Conservation (phyloP, 805 yeast genomes). For the Kodamaea hsintzibuensis region DNA sequence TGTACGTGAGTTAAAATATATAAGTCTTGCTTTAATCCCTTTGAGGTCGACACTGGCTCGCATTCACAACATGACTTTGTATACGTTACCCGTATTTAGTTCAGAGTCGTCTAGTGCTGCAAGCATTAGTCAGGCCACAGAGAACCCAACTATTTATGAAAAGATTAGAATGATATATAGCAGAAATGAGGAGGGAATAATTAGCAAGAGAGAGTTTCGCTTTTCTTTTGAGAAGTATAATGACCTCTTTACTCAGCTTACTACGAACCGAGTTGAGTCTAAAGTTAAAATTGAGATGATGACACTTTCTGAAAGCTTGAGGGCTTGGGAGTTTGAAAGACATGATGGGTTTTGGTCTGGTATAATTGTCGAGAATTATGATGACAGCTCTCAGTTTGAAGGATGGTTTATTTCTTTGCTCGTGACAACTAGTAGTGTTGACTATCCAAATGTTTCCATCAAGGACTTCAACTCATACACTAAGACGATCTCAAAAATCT, state of each 20-base stretch:
- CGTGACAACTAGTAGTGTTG: constrained; percentile 20
- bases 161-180: constrained; percentile 28
- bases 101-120: constrained; percentile 6
- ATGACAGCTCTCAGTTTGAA: constrained; percentile 25
- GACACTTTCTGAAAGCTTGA: not conserved
- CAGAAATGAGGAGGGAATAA: constrained; percentile 18
- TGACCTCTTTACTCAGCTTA: not conserved
- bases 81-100: not conserved
- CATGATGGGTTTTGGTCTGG: constrained; percentile 25
- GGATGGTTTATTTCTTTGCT: constrained; percentile 34
- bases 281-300: constrained; percentile 5
- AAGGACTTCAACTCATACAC: constrained; percentile 12
- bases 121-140: not conserved
- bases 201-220: constrained; percentile 14
- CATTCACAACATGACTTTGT: constrained; percentile 1
- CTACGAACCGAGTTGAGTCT: not conserved
- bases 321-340: constrained; percentile 4
- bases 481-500: constrained; percentile 37
- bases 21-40: not conserved
- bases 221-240: not conserved
- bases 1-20: not conserved
- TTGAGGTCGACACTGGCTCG: not conserved
- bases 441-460: constrained; percentile 12
- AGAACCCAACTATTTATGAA: constrained; percentile 26
- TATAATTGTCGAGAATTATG: constrained; percentile 27